phyloP scores from a whole-genome alignment of 306 rosid genomes.

The Betula pendula region DNA sequence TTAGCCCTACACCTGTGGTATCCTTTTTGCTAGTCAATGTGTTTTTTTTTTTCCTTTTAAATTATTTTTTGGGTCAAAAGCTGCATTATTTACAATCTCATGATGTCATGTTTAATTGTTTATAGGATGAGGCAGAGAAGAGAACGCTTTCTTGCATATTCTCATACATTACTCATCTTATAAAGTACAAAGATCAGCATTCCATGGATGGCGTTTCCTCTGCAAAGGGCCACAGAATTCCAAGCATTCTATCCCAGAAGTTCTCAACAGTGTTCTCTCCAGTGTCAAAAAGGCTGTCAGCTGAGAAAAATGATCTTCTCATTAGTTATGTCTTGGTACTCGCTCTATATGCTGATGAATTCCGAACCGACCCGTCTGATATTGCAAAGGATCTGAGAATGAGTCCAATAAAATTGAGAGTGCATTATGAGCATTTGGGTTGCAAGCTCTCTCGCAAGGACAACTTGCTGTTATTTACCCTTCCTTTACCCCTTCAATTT shows the following conservation, averaged over 20 bases:
- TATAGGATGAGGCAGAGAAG: conserved; percentile 76
- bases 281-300: conserved; percentile 44
- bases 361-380: conserved; percentile 54
- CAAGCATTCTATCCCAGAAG: conserved; percentile 50
- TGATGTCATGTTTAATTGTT: conserved; percentile 14
- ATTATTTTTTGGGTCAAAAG: not conserved
- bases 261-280: conserved; percentile 54
- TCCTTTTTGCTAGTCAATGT: not conserved
- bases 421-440: conserved; percentile 57
- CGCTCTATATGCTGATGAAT: conserved; percentile 61
- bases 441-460: conserved; percentile 50
- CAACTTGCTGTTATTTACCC: conserved; percentile 33
- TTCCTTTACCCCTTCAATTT: conserved; percentile 69
- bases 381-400: conserved; percentile 77
- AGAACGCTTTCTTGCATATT: conserved; percentile 53
- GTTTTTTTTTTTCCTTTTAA: too few relatives aligned
- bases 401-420: conserved; percentile 19
- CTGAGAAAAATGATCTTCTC: conserved; percentile 66
- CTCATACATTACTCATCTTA: conserved; percentile 73
- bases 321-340: conserved; percentile 69
- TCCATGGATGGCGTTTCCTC: conserved; percentile 50
- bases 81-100: not conserved
- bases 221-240: conserved; percentile 57
- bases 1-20: not conserved
- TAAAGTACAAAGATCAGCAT: conserved; percentile 73